Base-by-base conservation (phyloP, 148 eudicot species). In the Nepenthes gracilis region DNA sequence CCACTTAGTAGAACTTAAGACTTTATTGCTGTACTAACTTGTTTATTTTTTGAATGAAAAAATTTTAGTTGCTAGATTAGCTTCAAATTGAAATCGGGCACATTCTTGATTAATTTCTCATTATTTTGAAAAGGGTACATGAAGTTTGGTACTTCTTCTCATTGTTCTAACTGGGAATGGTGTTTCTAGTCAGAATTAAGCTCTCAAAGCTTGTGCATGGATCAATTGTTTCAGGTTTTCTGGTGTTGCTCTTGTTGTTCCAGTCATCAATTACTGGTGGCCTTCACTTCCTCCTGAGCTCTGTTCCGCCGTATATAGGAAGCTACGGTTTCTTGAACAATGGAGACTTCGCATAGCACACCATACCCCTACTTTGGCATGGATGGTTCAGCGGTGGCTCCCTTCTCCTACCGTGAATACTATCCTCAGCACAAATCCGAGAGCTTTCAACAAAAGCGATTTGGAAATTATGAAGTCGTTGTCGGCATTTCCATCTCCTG, bases 351-450 rank as follows among this genome's bases (percentile, higher is more conserved):
- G 37, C 10, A 32, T 55, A 33, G 7, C 33, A 9, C 58, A 55
- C 14, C 36, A 83, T 56, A 67, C 80, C 49, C 90, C 96, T 43
- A 81, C 86, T 88, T 68, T 92, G 47, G 61, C 74, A 93, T 88
- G 94, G 96, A 80, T 85, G 79, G 80, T 81, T 64, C 96, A 83
- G 62, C 84, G 76, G 34, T 77, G 80, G 86, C 84, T 86, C 68
- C 83, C 86, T 58, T 57, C 83, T 5, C 64, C 78, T 32, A 83
- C 38, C 6, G 9, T 55, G 1, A 11, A 33, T 13, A 10, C 36
- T 13, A 35, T 55, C 12, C 36, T 55, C 2, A 0, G 33, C 12
- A 33, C 5, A 10, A 32, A 23, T 33, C 58, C 58, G 32, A 11
- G 13, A 55, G 58, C 58, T 58, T 81, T 77, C 67, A 56, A 82